A percentile compares a stretch with the other conserved stretches of the same genome.
phyloP scores from a whole-genome alignment of 177 flowering plant species.

The Vitis hybrid region DNA sequence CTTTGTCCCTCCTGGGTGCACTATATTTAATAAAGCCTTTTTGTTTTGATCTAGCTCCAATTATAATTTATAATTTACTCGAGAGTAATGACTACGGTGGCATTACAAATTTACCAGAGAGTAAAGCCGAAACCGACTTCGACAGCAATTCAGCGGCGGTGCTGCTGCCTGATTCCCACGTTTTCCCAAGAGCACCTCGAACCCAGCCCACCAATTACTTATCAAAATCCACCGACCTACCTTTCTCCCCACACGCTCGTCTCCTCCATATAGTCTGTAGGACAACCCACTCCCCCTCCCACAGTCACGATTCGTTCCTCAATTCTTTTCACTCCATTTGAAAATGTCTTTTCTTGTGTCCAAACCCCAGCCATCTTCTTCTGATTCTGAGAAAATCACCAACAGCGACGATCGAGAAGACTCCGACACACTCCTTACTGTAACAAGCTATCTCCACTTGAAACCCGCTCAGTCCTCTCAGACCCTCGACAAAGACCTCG shows the following conservation, averaged over 20 bases:
- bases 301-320: not conserved
- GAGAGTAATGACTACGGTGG: too few relatives aligned
- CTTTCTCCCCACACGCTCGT: not conserved
- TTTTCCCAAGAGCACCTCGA: slow-evolving; percentile 6
- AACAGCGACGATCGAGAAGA: slow-evolving; percentile 10
- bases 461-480: slow-evolving; percentile 24
- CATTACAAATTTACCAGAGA: too few relatives aligned
- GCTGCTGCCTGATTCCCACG: too few relatives aligned
- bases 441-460: slow-evolving; percentile 15
- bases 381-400: not conserved
- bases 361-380: not conserved
- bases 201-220: slow-evolving; percentile 5
- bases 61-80: too few relatives aligned
- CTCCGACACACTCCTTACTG: not conserved
- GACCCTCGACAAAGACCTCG: slow-evolving; percentile 33
- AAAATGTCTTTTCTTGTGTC: not conserved
- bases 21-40: too few relatives aligned
- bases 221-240: not conserved
- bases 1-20: too few relatives aligned
- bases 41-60: too few relatives aligned
- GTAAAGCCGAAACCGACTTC: too few relatives aligned
- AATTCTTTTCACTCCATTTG: not conserved
- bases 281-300: not conserved
- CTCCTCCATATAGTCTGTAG: not conserved
- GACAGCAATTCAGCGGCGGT: too few relatives aligned